phyloP scores from a whole-genome alignment of 345 rosid genomes.

The Arabidopsis suecica region DNA sequence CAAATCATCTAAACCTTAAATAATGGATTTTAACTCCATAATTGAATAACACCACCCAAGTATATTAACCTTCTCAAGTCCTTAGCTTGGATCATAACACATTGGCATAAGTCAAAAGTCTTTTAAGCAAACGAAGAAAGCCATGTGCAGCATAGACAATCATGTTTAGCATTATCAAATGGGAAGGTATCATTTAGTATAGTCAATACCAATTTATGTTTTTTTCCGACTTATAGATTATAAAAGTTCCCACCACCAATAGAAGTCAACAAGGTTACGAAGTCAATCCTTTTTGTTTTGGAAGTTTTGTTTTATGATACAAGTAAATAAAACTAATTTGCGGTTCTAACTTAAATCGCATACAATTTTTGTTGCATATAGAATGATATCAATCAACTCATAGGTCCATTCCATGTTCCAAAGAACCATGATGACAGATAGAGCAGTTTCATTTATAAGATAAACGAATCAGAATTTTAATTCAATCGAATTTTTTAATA shows the following conservation, averaged over 20 bases:
- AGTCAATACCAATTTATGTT: neutral
- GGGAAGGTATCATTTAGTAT: neutral
- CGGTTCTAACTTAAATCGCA: no score
- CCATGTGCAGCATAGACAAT: conserved; percentile 23
- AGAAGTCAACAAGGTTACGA: neutral
- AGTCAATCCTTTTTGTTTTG: neutral
- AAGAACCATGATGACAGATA: conserved; percentile 11
- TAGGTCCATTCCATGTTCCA: neutral
- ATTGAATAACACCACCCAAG: no score
- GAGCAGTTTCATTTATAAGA: conserved; percentile 16
- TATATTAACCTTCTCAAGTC: no score
- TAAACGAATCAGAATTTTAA: neutral
- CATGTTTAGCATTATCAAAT: conserved; percentile 25
- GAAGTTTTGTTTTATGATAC: neutral
- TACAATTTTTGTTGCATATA: no score
- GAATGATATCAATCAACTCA: neutral
- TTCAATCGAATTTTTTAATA: neutral
- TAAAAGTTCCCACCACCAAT: neutral
- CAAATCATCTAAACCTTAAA: no score
- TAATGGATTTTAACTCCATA: no score
- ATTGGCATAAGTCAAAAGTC: neutral
- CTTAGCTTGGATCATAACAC: neutral
- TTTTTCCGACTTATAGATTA: neutral
- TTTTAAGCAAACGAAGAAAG: neutral
- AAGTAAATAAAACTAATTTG: neutral